Conservation (phyloP, 2,329 filamentous ascomycete species). For the Hypoxylon sp. region DNA sequence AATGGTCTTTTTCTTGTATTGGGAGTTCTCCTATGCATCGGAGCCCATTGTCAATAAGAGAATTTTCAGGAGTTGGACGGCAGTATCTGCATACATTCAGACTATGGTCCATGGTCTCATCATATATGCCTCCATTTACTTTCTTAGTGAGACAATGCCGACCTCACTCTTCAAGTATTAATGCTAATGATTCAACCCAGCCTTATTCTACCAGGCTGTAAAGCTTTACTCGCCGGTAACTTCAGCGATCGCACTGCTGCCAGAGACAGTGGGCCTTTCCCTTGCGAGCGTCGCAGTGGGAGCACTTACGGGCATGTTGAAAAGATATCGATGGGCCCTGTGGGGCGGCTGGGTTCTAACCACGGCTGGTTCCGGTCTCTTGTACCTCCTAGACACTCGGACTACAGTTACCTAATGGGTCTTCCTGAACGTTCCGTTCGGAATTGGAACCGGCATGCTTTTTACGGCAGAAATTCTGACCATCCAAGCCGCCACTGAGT, state of each 20-base stretch:
- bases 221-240: slow-evolving; percentile 65
- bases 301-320: slow-evolving; percentile 64
- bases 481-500: slow-evolving; percentile 69
- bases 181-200: slow-evolving; percentile 44
- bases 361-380: slow-evolving; percentile 67
- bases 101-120: slow-evolving; percentile 37
- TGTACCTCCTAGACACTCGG: slow-evolving; percentile 60
- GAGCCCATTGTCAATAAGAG: slow-evolving; percentile 55
- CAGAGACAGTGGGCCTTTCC: slow-evolving; percentile 72
- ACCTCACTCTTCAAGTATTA: neutral
- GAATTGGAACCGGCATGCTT: slow-evolving; percentile 72
- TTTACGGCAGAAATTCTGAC: slow-evolving; percentile 73
- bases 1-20: slow-evolving; percentile 64
- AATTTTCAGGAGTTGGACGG: slow-evolving; percentile 38
- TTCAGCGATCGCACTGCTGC: slow-evolving; percentile 68
- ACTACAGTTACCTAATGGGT: slow-evolving; percentile 68
- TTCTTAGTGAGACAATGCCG: slow-evolving; percentile 36
- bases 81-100: slow-evolving; percentile 34
- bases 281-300: slow-evolving; percentile 68
- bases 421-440: slow-evolving; percentile 69
- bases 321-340: slow-evolving; percentile 70
- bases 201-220: slow-evolving; percentile 63
- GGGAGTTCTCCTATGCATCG: slow-evolving; percentile 62
- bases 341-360: slow-evolving; percentile 72
- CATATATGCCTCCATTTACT: slow-evolving; percentile 48